Percentiles rank a stretch among this genome's conserved stretches.
Conservation (phyloP, 805 yeast species). For the Millerozyma acaciae region DNA sequence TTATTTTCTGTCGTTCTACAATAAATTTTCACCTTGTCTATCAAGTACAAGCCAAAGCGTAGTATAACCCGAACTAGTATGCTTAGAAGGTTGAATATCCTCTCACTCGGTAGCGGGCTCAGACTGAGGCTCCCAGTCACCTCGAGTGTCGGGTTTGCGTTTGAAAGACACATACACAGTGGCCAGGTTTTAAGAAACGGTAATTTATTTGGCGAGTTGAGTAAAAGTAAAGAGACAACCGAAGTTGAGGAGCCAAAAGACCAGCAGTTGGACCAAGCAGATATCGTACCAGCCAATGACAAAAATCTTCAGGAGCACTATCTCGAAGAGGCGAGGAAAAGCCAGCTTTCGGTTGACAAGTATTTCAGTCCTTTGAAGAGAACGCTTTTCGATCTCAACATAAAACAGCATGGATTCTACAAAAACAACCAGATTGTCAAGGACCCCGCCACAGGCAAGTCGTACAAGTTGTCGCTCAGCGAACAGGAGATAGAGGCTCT, state of each 20-base stretch:
- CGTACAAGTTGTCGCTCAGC: slow-evolving; percentile 54
- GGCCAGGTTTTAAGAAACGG: slow-evolving; percentile 9
- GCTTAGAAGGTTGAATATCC: too few species aligned
- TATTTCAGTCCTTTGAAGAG: slow-evolving; percentile 70
- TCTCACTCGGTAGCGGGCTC: too few species aligned
- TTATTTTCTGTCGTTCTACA: too few species aligned
- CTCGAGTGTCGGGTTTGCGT: too few species aligned
- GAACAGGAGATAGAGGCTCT: slow-evolving; percentile 67
- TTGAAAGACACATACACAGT: slow-evolving; percentile 12
- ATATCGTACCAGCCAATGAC: slow-evolving; percentile 29
- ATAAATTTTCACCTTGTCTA: too few species aligned
- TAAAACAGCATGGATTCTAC: slow-evolving; percentile 62
- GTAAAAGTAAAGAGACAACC: slow-evolving; percentile 15
- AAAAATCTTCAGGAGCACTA: slow-evolving; percentile 45
- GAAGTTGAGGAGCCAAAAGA: slow-evolving; percentile 1
- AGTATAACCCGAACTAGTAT: too few species aligned
- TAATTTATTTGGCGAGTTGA: slow-evolving; percentile 32
- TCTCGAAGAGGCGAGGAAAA: slow-evolving; percentile 39
- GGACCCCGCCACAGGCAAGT: slow-evolving; percentile 38
- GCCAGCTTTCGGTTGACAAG: slow-evolving; percentile 49
- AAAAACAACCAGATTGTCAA: slow-evolving; percentile 53
- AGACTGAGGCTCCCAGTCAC: too few species aligned
- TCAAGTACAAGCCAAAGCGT: too few species aligned
- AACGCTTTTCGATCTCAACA: slow-evolving; percentile 58
- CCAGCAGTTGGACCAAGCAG: slow-evolving; percentile 10